Base-by-base conservation (phyloP, 139 green algal species). In the Coelastrella sp. region DNA sequence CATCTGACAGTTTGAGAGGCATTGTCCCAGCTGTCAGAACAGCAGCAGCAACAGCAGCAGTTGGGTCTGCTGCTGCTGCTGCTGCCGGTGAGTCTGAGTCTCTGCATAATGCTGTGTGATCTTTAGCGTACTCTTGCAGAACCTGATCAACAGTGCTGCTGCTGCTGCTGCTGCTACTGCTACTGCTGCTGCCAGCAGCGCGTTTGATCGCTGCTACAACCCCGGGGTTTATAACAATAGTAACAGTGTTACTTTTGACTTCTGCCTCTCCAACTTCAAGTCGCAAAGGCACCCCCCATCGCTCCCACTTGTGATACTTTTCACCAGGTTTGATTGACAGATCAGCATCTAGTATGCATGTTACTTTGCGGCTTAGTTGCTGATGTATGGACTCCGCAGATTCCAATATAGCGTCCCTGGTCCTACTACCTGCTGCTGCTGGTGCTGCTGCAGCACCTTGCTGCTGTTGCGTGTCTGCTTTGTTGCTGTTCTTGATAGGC, bases 141-240 rank as follows among this genome's bases (percentile, higher is more conserved):
- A 47, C 1, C 32, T 47, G 0, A 47, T 47, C 32, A 47, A 47
- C 32, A 47, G 0, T 17, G 4, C 59, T 60, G 11, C 64, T 13
- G n/a, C n/a, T n/a, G n/a, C n/a, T n/a, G n/a, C 82, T 87, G 82
- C 82, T 87, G 82, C 82, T 78, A 59, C 79, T 74, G 79, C 79
- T 54, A 23, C 82, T 87, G 82, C 82, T 87, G 82, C 82, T 78
- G 16, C 19, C 64, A 23, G 16, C 4, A n/a, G 56, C 65, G 61
- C 11, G 61, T 3, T 71, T 0, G 10, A 80, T 19, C 2, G n/a
- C 10, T 84, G 78, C 1, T 20, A 78, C 23, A 61, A 87, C 3
- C 5, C 82, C 65, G 2, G 82, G 65, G 65, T 87, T 77, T 7
- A 87, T 0, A 0, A 58, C 65, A 10, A 87, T 78, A 23, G 82